phyloP scores from a whole-genome alignment of 2,329 filamentous ascomycete genomes.

The Endoconidiophora polonica region DNA sequence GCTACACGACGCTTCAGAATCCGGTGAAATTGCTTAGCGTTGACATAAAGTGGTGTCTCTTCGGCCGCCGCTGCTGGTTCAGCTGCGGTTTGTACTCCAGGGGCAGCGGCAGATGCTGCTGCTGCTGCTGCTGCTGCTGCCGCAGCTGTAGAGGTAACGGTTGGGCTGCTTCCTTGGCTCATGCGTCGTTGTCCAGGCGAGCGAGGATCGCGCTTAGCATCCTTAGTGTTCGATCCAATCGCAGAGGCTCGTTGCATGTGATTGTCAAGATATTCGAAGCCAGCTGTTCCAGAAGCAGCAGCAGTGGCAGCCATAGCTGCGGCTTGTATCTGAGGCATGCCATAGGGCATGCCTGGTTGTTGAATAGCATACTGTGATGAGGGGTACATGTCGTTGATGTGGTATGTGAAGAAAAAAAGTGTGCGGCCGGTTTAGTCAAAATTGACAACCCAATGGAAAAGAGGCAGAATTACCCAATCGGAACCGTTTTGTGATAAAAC shows the following conservation, averaged over 20 bases:
- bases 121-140: slow-evolving; percentile 54
- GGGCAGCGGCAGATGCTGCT: slow-evolving; percentile 48
- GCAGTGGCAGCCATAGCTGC: slow-evolving; percentile 87
- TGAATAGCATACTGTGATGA: slow-evolving; percentile 60
- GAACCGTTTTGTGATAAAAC: no score
- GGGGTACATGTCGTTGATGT: slow-evolving; percentile 39
- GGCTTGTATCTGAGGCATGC: slow-evolving; percentile 67
- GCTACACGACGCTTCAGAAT: slow-evolving; percentile 90
- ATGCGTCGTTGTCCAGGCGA: slow-evolving; percentile 54
- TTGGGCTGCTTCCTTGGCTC: slow-evolving; percentile 62
- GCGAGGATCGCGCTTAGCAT: slow-evolving; percentile 53
- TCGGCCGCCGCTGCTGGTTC: slow-evolving; percentile 53
- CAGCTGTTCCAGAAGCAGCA: slow-evolving; percentile 68
- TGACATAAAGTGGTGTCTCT: slow-evolving; percentile 91
- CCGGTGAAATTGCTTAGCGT: slow-evolving; percentile 95
- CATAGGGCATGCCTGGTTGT: slow-evolving; percentile 64
- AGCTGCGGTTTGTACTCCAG: slow-evolving; percentile 62
- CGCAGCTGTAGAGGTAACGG: slow-evolving; percentile 25
- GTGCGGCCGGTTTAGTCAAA: neutral
- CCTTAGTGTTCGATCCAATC: slow-evolving; percentile 51
- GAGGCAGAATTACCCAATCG: no score
- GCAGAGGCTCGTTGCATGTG: slow-evolving; percentile 61
- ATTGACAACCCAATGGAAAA: no score
- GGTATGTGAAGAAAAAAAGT: neutral
- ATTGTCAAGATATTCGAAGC: slow-evolving; percentile 58